Base-by-base conservation (phyloP, 169 alveolate species). In the Haemoproteus tartakovskyi region DNA sequence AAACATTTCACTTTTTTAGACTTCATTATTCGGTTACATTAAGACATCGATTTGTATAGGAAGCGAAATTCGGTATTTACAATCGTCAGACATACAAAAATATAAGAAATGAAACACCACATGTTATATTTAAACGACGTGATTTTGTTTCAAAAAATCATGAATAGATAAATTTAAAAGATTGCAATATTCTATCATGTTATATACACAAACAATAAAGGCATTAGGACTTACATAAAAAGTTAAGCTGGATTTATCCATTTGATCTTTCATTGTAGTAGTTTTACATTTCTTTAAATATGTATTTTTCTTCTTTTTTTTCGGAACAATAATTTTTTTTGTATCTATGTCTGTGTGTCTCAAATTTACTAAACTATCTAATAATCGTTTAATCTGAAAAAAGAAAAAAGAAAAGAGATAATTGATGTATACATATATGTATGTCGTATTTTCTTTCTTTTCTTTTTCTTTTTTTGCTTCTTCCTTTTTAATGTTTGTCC, bases 151-250 rank as follows among this genome's bases (percentile, higher is more conserved):
- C 60, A 70, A 41, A 41, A 70, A 70, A 43, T 70, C 56, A 43
- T 70, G 56, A 12, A 70, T 70, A 3, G 61, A 54, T 11, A 40
- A 2, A 47, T 70, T 29, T 19, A 70, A 36, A 11, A 54, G 37
- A 33, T 29, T 51, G 11, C 56, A 22, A 22, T 54, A 70, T 26
- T 70, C 78, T 24, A 70, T 41, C 22, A 70, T 14, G 12, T 70
- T 70, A 21, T 70, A 70, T n/a, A 70, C 56, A 9, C 83, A 70
- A 56, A 70, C 83, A 47, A 70, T 43, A 26, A 70, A 48, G 8
- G 62, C 57, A 37, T 70, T 70, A 3, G 83, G 52, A 22, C 40
- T 54, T 41, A 54, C 70, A 45, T 67, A 70, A 21, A 70, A 30
- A 5, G 62, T 70, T 29, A 70, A 70, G 45, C 33, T 11, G 30